Evolutionary conservation across 2,329 filamentous ascomycete species (phyloP).

Genomic region (Fusarium annulatum): DNA sequence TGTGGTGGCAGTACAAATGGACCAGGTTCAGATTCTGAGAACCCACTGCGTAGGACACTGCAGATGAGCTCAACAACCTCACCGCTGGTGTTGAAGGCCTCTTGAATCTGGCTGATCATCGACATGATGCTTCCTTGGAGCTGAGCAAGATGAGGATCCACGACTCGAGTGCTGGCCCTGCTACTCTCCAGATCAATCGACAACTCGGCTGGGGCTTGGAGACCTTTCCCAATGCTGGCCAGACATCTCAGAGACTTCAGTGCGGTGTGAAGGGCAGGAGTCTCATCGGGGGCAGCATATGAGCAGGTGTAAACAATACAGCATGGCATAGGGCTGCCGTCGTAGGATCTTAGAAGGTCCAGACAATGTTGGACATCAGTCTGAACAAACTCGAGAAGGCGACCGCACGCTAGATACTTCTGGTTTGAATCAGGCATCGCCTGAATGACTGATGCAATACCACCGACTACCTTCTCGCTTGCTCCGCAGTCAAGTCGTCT

Average conservation of each 20-base stretch:
- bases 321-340: constrained; percentile 36
- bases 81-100: constrained; percentile 66
- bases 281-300: constrained; percentile 53
- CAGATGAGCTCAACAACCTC: constrained; percentile 80
- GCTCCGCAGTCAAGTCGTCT: constrained; percentile 70
- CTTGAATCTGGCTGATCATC: constrained; percentile 60
- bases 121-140: constrained; percentile 61
- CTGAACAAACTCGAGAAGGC: constrained; percentile 62
- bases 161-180: background rate
- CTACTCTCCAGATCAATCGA: constrained; percentile 74
- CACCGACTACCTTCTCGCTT: constrained; percentile 79
- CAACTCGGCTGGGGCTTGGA: constrained; percentile 75
- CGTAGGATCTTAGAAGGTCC: constrained; percentile 30
- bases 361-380: constrained; percentile 58
- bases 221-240: constrained; percentile 75
- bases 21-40: constrained; percentile 78
- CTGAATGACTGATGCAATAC: constrained; percentile 80
- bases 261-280: constrained; percentile 59
- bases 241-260: constrained; percentile 74
- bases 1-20: constrained; percentile 80
- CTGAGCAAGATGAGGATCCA: constrained; percentile 37
- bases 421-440: constrained; percentile 70
- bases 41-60: constrained; percentile 77
- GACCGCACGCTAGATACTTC: constrained; percentile 60
- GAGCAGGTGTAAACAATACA: constrained; percentile 40